Base-by-base conservation (phyloP, 768 basidiomycete species). In the Boletus reticulatus region DNA sequence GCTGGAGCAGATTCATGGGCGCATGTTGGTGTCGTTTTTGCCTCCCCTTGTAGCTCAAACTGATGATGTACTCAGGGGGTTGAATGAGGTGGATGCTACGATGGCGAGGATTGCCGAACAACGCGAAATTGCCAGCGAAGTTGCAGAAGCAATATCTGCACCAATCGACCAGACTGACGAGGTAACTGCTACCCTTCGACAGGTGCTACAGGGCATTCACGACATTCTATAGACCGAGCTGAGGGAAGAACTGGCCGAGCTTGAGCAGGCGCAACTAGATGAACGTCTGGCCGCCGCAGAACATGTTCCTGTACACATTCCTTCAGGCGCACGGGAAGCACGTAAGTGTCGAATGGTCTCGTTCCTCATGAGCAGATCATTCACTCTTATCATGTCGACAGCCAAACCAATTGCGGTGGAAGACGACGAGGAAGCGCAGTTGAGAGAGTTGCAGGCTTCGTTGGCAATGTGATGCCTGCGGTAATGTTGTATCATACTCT, bases 61-160 rank as follows among this genome's bases (percentile, higher is more conserved):
- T 59, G 52, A 66, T 45, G 43, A 22, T n/a, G 4, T 1, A 16
- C 58, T 29, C 66, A 97, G 92, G 72, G 85, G 83, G 50, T 82
- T 95, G 61, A 86, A 88, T 62, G 91, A 91, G 72, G 95, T 98
- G 54, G 97, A 98, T 64, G 75, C 81, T 29, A 91, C 88, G 24
- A 98, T 99, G 91, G 79, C 85, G 56, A 77, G 80, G 49, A 89
- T 98, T 62, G 82, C 86, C 45, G 94, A 96, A 64, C 94, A 98
- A 74, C 86, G 92, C 68, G 92, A 93, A 50, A 78, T 96, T 59
- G 93, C 94, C 50, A 88, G 88, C 67, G 97, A 99, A 78, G 90
- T 98, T 59, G 88, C 89, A 50, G 89, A 92, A 13, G 83, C 88
- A 50, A 92, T 98, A 65, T 88, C 92, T 43, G 84, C 83, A 65